phyloP scores from a whole-genome alignment of 1,284 basidiomycete genomes.

The Hortiboletus rubellus region DNA sequence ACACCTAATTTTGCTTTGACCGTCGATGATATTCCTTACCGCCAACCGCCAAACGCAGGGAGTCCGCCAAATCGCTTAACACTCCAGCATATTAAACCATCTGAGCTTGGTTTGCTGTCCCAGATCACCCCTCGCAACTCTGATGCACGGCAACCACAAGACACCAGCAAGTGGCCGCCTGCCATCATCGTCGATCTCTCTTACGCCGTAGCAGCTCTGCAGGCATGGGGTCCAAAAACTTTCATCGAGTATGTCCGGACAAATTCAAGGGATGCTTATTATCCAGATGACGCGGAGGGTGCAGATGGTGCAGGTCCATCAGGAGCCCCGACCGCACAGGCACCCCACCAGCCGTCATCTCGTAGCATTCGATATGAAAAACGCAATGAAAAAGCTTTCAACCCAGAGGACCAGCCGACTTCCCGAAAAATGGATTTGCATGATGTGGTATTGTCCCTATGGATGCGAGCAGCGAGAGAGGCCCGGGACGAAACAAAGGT shows the following conservation, averaged over 20 bases:
- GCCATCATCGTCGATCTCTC: not conserved
- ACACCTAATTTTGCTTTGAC: too few relatives aligned
- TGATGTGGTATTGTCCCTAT: too few relatives aligned
- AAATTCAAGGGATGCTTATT: not conserved
- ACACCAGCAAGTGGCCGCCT: not conserved
- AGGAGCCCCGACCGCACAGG: too few relatives aligned
- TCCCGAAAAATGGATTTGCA: not conserved
- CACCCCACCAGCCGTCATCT: too few relatives aligned
- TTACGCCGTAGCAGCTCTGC: not conserved
- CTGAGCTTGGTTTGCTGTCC: not conserved
- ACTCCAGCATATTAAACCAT: not conserved
- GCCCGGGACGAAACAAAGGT: not conserved
- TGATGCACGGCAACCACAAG: not conserved
- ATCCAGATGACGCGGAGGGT: not conserved
- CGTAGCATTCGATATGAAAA: not conserved
- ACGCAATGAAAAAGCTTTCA: not conserved
- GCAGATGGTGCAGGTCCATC: not conserved
- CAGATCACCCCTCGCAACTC: not conserved
- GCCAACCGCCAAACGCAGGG: too few relatives aligned
- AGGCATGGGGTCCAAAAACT: not conserved
- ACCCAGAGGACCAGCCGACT: not conserved
- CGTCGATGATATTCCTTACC: too few relatives aligned
- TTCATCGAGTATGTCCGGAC: too few relatives aligned
- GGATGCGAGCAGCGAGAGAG: not conserved
- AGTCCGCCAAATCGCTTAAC: not conserved